Base-by-base conservation (phyloP, 2,329 filamentous ascomycete genomes). In the Colletotrichum sp. region DNA sequence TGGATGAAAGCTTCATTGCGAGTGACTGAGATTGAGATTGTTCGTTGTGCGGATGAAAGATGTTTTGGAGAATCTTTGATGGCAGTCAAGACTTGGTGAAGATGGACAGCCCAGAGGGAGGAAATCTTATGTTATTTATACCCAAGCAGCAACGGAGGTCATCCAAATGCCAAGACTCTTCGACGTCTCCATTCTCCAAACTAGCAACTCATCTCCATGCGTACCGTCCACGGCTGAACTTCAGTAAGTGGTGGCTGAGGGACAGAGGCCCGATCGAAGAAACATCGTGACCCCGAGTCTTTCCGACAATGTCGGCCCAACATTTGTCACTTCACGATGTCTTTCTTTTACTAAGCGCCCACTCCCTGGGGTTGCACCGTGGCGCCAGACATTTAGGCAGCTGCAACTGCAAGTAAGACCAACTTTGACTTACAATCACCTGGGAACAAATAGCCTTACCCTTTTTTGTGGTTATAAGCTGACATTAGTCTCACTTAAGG, bases 301-400 rank as follows among this genome's bases (percentile, higher is more conserved):
- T 47, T 12, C 5, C 11, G 43, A 1, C 1, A 43, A 43, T 43
- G 2, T 0, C 1, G 0, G 16, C 18, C 16, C 38, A 3, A 12
- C 18, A 12, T 47, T 47, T 47, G 18, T 47, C 43, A 47, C 11
- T 47, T 13, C 18, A 21, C 43, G 18, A 47, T 47, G 43, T 47
- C 4, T 47, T n/a, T 21, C 43, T 47, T 12, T 12, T 21, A 47
- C 43, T 47, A 21, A 2, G 18, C 11, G 1, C 6, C 18, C 18
- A 0, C 3, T 4, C 18, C 43, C 43, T 47, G 12, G 11, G 0
- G 18, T 47, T 47, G 43, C 43, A 47, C 0, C 1, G 43, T n/a
- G 9, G 43, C 43, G 18, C 18, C 11, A 47, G 43, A 21, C 2
- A 47, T 47, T 47, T 11, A 47, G 43, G 3, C 43, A 47, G 43